Conservation (phyloP, 257 asterid species). For the Solanum medicagineum region DNA sequence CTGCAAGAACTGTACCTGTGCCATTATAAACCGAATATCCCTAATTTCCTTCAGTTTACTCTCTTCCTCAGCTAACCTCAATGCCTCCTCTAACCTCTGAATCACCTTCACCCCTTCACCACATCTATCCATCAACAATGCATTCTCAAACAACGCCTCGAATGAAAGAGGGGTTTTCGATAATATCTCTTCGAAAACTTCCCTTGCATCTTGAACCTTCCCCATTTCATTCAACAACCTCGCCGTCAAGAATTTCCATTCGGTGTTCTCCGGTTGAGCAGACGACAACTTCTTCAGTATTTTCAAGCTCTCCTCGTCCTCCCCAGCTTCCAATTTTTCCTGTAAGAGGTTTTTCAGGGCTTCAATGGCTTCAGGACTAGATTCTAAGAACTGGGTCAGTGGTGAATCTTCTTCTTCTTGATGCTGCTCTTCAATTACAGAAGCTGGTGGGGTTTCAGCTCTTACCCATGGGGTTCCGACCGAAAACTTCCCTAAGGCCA, state of each 20-base stretch:
- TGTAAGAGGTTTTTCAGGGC: slow-evolving; percentile 45
- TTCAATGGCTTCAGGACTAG: slow-evolving; percentile 41
- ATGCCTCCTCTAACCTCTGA: slow-evolving; percentile 55
- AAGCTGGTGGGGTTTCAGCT: slow-evolving; percentile 17
- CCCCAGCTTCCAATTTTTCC: slow-evolving; percentile 55
- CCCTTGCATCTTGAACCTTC: slow-evolving; percentile 39
- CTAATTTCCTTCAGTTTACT: slow-evolving; percentile 54
- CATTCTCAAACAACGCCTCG: slow-evolving; percentile 70
- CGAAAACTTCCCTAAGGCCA: slow-evolving; percentile 28
- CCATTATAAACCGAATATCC: slow-evolving; percentile 73
- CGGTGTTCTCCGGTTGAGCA: slow-evolving; percentile 54
- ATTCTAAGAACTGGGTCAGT: slow-evolving; percentile 30
- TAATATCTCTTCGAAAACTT: slow-evolving; percentile 45
- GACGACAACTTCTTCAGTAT: slow-evolving; percentile 31
- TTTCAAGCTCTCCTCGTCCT: slow-evolving; percentile 53
- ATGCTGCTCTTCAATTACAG: slow-evolving; percentile 13
- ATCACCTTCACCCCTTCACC: slow-evolving; percentile 59
- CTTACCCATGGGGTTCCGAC: slow-evolving; percentile 12
- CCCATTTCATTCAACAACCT: slow-evolving; percentile 62
- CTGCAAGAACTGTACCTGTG: slow-evolving; percentile 74
- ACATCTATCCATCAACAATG: slow-evolving; percentile 58
- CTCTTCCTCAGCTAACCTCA: slow-evolving; percentile 50
- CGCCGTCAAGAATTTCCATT: slow-evolving; percentile 63
- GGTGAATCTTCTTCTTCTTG: slow-evolving; percentile 20
- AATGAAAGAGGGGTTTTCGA: slow-evolving; percentile 33